A percentile compares a stretch with the other conserved stretches of the same genome.
Evolutionary conservation across 257 asterid species (phyloP).

Genomic region (Solanum dulcamara): DNA sequence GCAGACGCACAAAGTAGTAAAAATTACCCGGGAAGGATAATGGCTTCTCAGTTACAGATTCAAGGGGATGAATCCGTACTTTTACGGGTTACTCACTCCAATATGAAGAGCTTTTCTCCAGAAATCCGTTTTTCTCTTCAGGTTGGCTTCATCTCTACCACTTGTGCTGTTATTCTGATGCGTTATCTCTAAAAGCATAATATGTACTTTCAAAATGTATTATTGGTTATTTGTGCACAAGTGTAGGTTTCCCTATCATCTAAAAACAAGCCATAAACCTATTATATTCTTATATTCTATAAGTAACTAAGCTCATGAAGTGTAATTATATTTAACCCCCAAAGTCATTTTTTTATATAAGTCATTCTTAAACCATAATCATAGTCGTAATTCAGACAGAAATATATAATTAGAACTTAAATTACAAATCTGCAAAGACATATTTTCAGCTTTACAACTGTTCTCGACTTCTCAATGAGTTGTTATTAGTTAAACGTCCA

Average conservation of each 20-base stretch:
- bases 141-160: constrained; percentile 12
- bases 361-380: not conserved
- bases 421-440: not conserved
- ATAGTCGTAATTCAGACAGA: not conserved
- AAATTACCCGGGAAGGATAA: constrained; percentile 3
- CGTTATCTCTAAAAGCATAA: not conserved
- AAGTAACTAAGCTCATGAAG: not conserved
- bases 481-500: not conserved
- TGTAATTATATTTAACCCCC: not conserved
- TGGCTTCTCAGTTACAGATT: constrained; percentile 54
- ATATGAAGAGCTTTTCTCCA: constrained; percentile 74
- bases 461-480: not conserved
- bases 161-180: not conserved
- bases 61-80: constrained; percentile 70
- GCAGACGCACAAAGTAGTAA: not conserved
- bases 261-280: not conserved
- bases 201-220: not conserved
- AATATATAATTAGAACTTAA: not conserved
- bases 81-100: constrained; percentile 64
- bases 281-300: not conserved
- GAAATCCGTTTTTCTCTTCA: constrained; percentile 66
- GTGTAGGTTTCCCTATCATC: not conserved
- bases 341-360: not conserved
- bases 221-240: not conserved
- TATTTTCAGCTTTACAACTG: not conserved